phyloP scores from a whole-genome alignment of 164 flowering plant species.

The Tetracentron sinense region DNA sequence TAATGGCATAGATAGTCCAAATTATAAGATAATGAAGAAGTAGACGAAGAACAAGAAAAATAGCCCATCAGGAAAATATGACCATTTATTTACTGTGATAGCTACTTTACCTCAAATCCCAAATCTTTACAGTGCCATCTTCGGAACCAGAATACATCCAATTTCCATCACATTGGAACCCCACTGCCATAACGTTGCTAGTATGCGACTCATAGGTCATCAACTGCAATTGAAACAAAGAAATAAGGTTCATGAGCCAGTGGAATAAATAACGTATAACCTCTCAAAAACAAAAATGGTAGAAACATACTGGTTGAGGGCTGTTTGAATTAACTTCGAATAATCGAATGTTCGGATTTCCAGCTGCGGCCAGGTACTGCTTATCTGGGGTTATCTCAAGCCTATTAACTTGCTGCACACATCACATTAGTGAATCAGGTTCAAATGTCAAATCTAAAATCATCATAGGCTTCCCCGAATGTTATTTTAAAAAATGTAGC shows the following conservation, averaged over 20 bases:
- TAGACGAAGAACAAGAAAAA: not conserved
- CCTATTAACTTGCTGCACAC: constrained; percentile 80
- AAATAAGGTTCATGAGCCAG: not conserved
- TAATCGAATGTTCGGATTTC: constrained; percentile 93
- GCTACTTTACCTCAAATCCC: constrained; percentile 82
- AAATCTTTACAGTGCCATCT: constrained; percentile 97
- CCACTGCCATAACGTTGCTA: constrained; percentile 95
- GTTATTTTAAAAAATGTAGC: too few relatives aligned
- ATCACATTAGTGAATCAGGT: constrained; percentile 5
- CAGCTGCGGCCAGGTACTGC: constrained; percentile 82
- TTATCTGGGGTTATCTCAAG: constrained; percentile 94
- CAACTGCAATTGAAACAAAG: constrained; percentile 40
- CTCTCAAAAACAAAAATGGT: not conserved
- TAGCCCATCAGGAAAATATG: not conserved
- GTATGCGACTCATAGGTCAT: constrained; percentile 95
- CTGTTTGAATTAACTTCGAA: constrained; percentile 85
- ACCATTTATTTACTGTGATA: not conserved
- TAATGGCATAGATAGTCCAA: too few relatives aligned
- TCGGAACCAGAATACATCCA: constrained; percentile 99
- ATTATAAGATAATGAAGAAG: too few relatives aligned
- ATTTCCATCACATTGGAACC: constrained; percentile 96
- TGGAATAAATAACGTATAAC: not conserved
- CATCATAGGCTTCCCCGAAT: not conserved
- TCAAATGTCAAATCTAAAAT: not conserved
- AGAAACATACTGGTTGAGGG: constrained; percentile 70